phyloP scores from a whole-genome alignment of 345 rosid species.

The Eutrema heterophyllum region DNA sequence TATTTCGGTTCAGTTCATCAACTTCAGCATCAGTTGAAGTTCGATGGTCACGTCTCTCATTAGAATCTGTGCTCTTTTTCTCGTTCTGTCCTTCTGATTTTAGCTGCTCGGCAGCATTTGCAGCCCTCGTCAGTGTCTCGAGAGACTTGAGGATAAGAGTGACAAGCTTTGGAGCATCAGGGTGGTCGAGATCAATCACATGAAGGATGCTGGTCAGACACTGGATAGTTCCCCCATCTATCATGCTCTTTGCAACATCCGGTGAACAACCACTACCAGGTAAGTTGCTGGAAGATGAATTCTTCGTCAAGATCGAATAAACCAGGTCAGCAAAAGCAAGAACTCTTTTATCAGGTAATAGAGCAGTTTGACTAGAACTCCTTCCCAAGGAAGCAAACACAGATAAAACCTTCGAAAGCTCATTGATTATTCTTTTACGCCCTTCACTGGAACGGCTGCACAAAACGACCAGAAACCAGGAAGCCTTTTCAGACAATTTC shows the following conservation, averaged over 20 bases:
- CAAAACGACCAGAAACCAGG: conserved; percentile 83
- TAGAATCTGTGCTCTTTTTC: conserved; percentile 49
- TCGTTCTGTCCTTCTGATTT: conserved; percentile 58
- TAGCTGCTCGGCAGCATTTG: conserved; percentile 74
- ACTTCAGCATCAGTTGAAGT: conserved; percentile 42
- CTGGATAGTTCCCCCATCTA: conserved; percentile 82
- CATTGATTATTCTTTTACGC: conserved; percentile 74
- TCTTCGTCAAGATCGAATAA: conserved; percentile 79
- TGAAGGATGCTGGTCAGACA: conserved; percentile 75
- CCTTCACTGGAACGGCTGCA: conserved; percentile 95
- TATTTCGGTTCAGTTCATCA: conserved; percentile 44
- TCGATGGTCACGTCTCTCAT: conserved; percentile 47
- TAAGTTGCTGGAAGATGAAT: conserved; percentile 71
- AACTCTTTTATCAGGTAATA: conserved; percentile 77
- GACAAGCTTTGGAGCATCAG: conserved; percentile 86
- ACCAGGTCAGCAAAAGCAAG: conserved; percentile 72
- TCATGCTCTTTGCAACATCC: conserved; percentile 94
- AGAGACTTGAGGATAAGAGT: conserved; percentile 80
- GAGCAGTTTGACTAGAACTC: conserved; percentile 47
- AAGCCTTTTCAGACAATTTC: conserved; percentile 85
- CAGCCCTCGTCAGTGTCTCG: conserved; percentile 89
- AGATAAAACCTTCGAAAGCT: conserved; percentile 76
- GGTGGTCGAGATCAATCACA: conserved; percentile 92
- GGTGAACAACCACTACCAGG: conserved; percentile 86
- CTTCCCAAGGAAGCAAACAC: conserved; percentile 61